Base-by-base conservation (phyloP, 352 stramenopile genomes). In the Pythium brachiatum region DNA sequence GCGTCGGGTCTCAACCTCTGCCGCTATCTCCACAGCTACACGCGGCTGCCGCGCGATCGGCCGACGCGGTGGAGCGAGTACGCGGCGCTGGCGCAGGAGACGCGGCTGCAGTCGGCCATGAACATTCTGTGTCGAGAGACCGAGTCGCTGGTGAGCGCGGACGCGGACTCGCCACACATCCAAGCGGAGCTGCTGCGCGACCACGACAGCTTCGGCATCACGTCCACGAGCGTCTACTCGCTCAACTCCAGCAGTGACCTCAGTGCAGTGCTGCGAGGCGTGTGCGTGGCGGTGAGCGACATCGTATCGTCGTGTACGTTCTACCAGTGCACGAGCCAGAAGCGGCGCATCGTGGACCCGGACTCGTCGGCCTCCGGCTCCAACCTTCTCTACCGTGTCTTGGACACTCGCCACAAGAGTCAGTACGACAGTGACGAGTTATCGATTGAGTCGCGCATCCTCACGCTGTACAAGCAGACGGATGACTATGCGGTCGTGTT, bases 211-310 rank as follows among this genome's bases (percentile, higher is more conserved):
- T 39, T 48, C 25, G 29, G 43, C 25, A 25, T 55, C 11, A 78
- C 69, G 9, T 72, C 63, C 34, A 66, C 55, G 2, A 58, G 64
- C 18, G 62, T 78, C 36, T 83, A 78, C 53, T 57, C 72, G 11
- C 57, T 82, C 39, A 70, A 79, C 31, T 76, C 72, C 12, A 43
- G 52, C 12, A 43, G 52, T 57, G 34, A 72, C 55, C 3, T 79
- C 11, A 25, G 26, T 16, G 53, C 25, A 8, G 54, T 62, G 18
- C 11, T 78, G 31, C 47, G 63, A 7, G 66, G 58, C 18, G 64
- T 63, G 18, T 76, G 58, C 9, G 69, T 66, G n/a, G 59, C 66
- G 4, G 68, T 79, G 26, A 18, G 75, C 48, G 26, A 54, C 6
- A 41, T 59, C 53, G 32, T 50, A 34, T 26, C 60, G 29, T 60